Evolutionary conservation across 371 early-diverging fungal species (phyloP).

Genomic region (Lichtheimia corymbifera): DNA sequence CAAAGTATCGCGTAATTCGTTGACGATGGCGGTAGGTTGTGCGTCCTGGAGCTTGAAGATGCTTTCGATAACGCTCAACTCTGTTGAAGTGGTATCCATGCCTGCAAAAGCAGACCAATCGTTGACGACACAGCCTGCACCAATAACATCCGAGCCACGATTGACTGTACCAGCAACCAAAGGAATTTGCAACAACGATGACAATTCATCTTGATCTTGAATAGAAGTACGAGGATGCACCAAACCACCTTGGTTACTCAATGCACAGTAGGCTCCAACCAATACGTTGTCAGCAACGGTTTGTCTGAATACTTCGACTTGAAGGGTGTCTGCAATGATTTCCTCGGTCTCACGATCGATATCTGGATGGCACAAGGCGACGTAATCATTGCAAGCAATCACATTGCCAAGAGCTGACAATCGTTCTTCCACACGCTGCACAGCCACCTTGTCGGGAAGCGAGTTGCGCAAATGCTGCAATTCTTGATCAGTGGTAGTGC

Average conservation of each 20-base stretch:
- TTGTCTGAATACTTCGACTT: slow-evolving; percentile 99
- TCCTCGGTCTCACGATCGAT: slow-evolving; percentile 99
- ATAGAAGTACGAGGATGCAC: slow-evolving; percentile 96
- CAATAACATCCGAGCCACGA: slow-evolving; percentile 98
- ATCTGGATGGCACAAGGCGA: slow-evolving; percentile 99
- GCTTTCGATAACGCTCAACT: slow-evolving; percentile 97
- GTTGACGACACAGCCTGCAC: slow-evolving; percentile 98
- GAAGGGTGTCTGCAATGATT: slow-evolving; percentile 96
- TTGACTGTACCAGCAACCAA: slow-evolving; percentile 99
- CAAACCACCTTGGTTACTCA: slow-evolving; percentile 99
- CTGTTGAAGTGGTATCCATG: slow-evolving; percentile 96
- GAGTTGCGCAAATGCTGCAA: slow-evolving; percentile 98
- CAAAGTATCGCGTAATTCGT: slow-evolving; percentile 91
- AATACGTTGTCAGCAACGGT: slow-evolving; percentile 98
- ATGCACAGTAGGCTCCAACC: slow-evolving; percentile 97
- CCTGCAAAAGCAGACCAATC: slow-evolving; percentile 99
- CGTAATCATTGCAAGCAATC: slow-evolving; percentile 99
- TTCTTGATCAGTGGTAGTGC: slow-evolving; percentile 99
- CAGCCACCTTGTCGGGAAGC: slow-evolving; percentile 93
- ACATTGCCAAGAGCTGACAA: slow-evolving; percentile 99
- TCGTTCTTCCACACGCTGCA: slow-evolving; percentile 98
- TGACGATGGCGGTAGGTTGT: slow-evolving; percentile 89
- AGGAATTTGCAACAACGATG: slow-evolving; percentile 96
- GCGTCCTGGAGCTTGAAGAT: slow-evolving; percentile 97
- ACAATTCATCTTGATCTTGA: slow-evolving; percentile 98